phyloP scores from a whole-genome alignment of 345 rosid genomes.

The rapeseed (Brassica napus) region Da-Ae NC_063436.1:27332001-27332500 shows the following conservation, averaged over 20 bases:
- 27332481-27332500: constrained; percentile 94
- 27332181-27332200: not conserved
- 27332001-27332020: constrained; percentile 36
- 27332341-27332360: constrained; percentile 75
- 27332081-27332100: constrained; percentile 39
- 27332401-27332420: constrained; percentile 74
- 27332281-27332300: constrained; percentile 70
- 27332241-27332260: constrained; percentile 80
- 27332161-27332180: not conserved
- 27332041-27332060: constrained; percentile 42
- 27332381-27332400: constrained; percentile 93
- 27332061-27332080: constrained; percentile 41
- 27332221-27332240: constrained; percentile 88
- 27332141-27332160: not conserved
- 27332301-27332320: constrained; percentile 55
- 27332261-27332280: constrained; percentile 54
- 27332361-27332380: constrained; percentile 83
- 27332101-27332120: constrained; percentile 42
- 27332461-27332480: constrained; percentile 90
- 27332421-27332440: constrained; percentile 65
- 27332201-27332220: constrained; percentile 46
- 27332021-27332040: constrained; percentile 40
- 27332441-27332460: constrained; percentile 68
- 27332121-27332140: not conserved
- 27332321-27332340: constrained; percentile 73